Evolutionary conservation across 2,329 filamentous ascomycete species (phyloP).

Genomic region (Penicillium sp.): DNA sequence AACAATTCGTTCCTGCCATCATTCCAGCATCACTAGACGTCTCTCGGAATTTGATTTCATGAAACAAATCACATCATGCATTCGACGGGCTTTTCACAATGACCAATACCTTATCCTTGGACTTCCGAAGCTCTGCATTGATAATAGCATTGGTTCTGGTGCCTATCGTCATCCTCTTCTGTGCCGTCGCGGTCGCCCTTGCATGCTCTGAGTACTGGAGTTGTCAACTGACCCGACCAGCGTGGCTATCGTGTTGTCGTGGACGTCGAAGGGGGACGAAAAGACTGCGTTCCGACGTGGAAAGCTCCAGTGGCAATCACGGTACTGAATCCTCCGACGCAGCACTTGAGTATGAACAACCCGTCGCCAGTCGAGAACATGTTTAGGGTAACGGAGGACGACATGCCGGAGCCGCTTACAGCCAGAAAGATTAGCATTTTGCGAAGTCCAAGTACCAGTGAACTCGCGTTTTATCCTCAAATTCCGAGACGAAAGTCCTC

Average conservation of each 20-base stretch:
- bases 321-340: conserved; percentile 25
- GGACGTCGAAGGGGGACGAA: conserved; percentile 20
- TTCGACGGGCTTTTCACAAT: conserved; percentile 21
- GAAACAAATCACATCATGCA: not conserved
- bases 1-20: conserved; percentile 7
- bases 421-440: conserved; percentile 42
- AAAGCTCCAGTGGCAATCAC: conserved; percentile 32
- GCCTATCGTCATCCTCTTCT: conserved; percentile 43
- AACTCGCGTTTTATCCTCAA: conserved; percentile 14
- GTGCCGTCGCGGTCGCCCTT: conserved; percentile 36
- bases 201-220: conserved; percentile 37
- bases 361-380: conserved; percentile 21
- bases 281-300: conserved; percentile 29
- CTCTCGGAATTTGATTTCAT: not conserved
- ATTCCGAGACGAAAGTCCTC: conserved; percentile 29
- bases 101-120: conserved; percentile 25
- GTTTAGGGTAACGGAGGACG: conserved; percentile 27
- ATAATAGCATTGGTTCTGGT: conserved; percentile 44
- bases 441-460: conserved; percentile 8
- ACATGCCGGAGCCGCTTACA: conserved; percentile 44
- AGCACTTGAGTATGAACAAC: conserved; percentile 23
- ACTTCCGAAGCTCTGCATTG: conserved; percentile 36
- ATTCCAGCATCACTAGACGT: no score
- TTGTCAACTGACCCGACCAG: conserved; percentile 14
- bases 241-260: conserved; percentile 21